These are phyloP conservation scores for Russula griseocarnosa DNA, from an alignment of 768 basidiomycete genomes.

Conservation along the genomic window DNA sequence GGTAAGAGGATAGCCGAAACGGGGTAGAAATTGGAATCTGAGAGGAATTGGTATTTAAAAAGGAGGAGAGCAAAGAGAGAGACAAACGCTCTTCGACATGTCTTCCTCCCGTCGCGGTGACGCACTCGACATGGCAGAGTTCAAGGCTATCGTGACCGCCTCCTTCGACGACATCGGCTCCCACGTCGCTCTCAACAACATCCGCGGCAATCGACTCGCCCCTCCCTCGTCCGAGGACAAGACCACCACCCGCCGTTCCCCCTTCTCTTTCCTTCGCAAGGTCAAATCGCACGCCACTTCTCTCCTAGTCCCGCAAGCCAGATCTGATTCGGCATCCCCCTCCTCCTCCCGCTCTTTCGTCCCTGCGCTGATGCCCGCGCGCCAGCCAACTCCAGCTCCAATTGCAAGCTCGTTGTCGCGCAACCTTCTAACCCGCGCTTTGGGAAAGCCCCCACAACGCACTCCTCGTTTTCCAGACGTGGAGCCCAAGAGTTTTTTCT, in stretches of 20 bases:
- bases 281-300: conserved; percentile 17
- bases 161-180: conserved; percentile 26
- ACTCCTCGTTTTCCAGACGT: background rate
- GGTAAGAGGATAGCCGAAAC: conserved; percentile 1
- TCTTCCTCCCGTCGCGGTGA: background rate
- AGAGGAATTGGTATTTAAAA: conserved; percentile 8
- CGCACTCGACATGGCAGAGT: conserved; percentile 17
- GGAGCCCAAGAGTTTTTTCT: conserved; percentile 3
- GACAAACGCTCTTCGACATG: background rate
- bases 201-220: background rate
- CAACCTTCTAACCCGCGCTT: conserved; percentile 5
- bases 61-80: background rate
- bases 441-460: background rate
- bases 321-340: background rate
- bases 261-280: conserved; percentile 17
- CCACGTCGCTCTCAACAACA: conserved; percentile 5
- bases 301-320: background rate
- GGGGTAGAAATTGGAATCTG: conserved; percentile 4
- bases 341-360: background rate
- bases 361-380: background rate
- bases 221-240: background rate
- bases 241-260: background rate
- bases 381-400: conserved; percentile 1
- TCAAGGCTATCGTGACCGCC: conserved; percentile 25
- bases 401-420: conserved; percentile 1